A percentile compares a stretch with the other conserved stretches of the same genome.
Conservation (phyloP, 208 protist genomes). For the Leishmania braziliensis region DNA sequence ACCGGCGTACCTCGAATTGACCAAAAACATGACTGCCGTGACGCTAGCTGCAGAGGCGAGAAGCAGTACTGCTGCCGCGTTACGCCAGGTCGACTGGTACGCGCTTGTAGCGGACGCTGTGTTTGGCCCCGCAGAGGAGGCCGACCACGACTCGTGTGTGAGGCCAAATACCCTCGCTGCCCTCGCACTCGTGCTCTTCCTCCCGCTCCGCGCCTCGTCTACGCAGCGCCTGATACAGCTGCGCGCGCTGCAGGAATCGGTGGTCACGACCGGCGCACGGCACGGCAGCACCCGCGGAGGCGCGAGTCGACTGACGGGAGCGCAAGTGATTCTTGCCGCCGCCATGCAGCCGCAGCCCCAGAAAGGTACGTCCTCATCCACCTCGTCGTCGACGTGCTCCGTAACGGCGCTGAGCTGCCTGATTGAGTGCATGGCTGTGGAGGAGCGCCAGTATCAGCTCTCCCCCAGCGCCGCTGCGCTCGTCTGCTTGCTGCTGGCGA, state of each 20-base stretch:
- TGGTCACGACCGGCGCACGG: constrained; percentile 24
- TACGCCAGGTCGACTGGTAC: constrained; percentile 54
- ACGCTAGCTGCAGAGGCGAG: neutral
- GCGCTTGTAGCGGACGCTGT: constrained; percentile 45
- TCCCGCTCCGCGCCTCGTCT: constrained; percentile 51
- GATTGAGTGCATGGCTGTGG: constrained; percentile 74
- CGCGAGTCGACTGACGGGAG: constrained; percentile 9
- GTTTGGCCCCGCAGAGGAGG: constrained; percentile 22
- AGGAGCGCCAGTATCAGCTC: constrained; percentile 55
- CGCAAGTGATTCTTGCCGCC: constrained; percentile 30
- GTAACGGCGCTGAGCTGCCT: constrained; percentile 70
- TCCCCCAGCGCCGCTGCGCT: constrained; percentile 57
- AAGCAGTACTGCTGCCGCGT: neutral
- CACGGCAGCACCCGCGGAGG: neutral
- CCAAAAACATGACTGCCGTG: constrained; percentile 14
- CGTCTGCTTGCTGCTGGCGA: constrained; percentile 47
- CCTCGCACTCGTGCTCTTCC: constrained; percentile 40
- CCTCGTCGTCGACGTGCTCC: constrained; percentile 15
- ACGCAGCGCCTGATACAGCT: constrained; percentile 40
- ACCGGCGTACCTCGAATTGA: constrained; percentile 29
- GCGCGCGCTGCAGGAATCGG: constrained; percentile 45
- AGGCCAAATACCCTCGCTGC: constrained; percentile 13
- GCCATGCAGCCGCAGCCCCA: constrained; percentile 31
- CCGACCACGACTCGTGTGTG: neutral
- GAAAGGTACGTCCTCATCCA: neutral